Base-by-base conservation (phyloP, 1,284 basidiomycete species). In the Naganishia liquefaciens region DNA sequence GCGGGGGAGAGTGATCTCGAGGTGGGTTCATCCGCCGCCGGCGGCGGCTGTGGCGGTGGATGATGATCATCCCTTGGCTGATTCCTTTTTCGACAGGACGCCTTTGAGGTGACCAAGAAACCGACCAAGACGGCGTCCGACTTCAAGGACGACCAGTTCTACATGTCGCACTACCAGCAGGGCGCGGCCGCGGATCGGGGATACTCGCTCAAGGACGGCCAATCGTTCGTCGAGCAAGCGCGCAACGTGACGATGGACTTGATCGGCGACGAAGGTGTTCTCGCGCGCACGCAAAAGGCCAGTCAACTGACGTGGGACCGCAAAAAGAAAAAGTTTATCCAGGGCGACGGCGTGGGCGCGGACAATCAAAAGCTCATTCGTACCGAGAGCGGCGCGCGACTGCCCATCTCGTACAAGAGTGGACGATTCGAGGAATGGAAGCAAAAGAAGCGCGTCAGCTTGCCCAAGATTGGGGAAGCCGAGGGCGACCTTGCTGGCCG, bases 351-450 rank as follows among this genome's bases (percentile, higher is more conserved):
- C 11, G 83, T 82, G 37, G 93, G 94, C 5, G 86, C 91, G 4
- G 93, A 98, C 77, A 98, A 98, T 77, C 84, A 95, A 72, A 98
- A 97, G 79, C 83, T 99, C 71, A 90, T 99, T 70, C 87, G 86
- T 69, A 93, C 93, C 1, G 96, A 99, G 78, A 93, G 88, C 69
- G 96, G 96, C 0, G 86, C 88, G 17, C 86, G 90, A 54, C 82
- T 99, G n/a, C 96, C 96, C 1, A 93, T 93, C 0, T 88, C 87
- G 7, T 99, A 93, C 80, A 88, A 91, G 64, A 91, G 88, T 68
- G 96, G 96, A 4, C 85, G 91, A 4, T 99, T 91, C 76, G 91
- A 96, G 62, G 92, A 95, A 74, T 99, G 96, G 96, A 91, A 90
- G 77, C 83, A 85, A 68, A 90, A 89, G 79, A 86, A 83, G 63